Percentiles rank a stretch among this genome's conserved stretches.
Evolutionary conservation across 441 rosid species (phyloP).

Genomic region (Bruguiera hainesii): DNA sequence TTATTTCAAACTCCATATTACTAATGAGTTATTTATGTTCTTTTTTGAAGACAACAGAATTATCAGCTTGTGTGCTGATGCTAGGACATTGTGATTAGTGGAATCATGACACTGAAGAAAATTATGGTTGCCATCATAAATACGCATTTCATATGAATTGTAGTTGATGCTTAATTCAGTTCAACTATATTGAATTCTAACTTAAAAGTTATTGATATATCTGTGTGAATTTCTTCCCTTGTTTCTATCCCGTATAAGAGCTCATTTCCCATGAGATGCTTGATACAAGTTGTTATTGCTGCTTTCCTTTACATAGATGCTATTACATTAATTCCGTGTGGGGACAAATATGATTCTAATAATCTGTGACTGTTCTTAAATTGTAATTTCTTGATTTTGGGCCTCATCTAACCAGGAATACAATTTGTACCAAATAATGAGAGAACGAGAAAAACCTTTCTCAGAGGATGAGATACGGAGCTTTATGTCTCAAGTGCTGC

Average conservation of each 20-base stretch:
- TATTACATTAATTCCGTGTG: not conserved
- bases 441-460: slow-evolving; percentile 64
- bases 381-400: slow-evolving; percentile 21
- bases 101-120: not conserved
- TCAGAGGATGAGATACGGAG: slow-evolving; percentile 73
- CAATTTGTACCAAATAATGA: slow-evolving; percentile 91
- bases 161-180: slow-evolving; percentile 2
- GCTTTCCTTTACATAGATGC: not conserved
- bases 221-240: slow-evolving; percentile 4
- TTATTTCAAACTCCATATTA: slow-evolving; percentile 4
- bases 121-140: slow-evolving; percentile 1
- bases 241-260: not conserved
- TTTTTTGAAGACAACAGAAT: slow-evolving; percentile 4
- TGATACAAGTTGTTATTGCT: not conserved
- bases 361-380: not conserved
- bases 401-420: slow-evolving; percentile 48
- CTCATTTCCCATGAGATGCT: not conserved
- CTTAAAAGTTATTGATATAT: not conserved
- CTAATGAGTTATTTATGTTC: not conserved
- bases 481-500: slow-evolving; percentile 88
- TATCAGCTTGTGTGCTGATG: not conserved
- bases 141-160: slow-evolving; percentile 1
- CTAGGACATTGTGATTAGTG: not conserved
- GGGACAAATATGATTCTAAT: not conserved
- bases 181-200: not conserved